phyloP scores from a whole-genome alignment of 2,329 filamentous ascomycete species.

The Madurella fahalii region DNA sequence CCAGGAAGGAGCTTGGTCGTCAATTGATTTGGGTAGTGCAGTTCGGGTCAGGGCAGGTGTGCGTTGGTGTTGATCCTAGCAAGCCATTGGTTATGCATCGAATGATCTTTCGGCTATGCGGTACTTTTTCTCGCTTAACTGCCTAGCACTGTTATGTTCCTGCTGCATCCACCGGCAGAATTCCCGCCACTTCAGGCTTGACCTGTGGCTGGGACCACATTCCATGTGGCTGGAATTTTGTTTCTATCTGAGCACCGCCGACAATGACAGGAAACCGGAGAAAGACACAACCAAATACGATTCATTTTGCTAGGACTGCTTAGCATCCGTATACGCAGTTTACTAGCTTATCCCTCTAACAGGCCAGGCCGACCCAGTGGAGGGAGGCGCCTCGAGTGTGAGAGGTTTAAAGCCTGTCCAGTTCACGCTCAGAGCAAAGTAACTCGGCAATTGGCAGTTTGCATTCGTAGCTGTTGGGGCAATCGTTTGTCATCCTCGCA shows the following conservation, averaged over 20 bases:
- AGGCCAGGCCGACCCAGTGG: too few relatives aligned
- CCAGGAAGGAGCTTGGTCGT: conserved; percentile 18
- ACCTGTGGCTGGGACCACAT: neutral
- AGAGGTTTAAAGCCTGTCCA: too few relatives aligned
- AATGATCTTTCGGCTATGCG: conserved; percentile 31
- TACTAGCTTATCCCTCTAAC: too few relatives aligned
- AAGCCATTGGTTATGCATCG: conserved; percentile 29
- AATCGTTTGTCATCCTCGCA: too few relatives aligned
- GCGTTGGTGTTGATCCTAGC: conserved; percentile 21
- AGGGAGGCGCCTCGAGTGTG: too few relatives aligned
- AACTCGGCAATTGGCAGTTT: too few relatives aligned
- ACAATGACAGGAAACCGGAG: too few relatives aligned
- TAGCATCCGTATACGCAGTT: too few relatives aligned
- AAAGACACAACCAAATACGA: too few relatives aligned
- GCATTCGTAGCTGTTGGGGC: too few relatives aligned
- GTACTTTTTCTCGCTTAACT: conserved; percentile 20
- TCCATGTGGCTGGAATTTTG: neutral
- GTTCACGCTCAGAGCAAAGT: too few relatives aligned
- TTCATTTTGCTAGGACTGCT: too few relatives aligned
- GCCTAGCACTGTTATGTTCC: conserved; percentile 13
- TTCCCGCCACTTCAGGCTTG: neutral
- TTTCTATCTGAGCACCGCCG: neutral
- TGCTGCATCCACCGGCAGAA: conserved; percentile 7
- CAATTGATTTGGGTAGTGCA: conserved; percentile 20
- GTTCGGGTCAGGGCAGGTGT: conserved; percentile 16